phyloP scores from a whole-genome alignment of 345 rosid genomes.

The Lagerstroemia speciosa region DNA sequence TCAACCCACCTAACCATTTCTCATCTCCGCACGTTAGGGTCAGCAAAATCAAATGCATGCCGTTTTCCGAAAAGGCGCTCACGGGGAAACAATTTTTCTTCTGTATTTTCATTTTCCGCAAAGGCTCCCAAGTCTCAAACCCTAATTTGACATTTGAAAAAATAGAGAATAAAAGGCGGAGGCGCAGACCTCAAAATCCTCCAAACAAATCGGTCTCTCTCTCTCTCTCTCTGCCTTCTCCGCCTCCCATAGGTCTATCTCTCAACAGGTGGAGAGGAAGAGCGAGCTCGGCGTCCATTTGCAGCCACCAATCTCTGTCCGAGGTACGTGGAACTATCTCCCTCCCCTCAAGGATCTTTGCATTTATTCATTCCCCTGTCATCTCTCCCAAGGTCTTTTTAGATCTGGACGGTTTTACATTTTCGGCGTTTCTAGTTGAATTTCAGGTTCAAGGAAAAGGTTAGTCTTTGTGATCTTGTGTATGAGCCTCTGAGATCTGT shows the following conservation, averaged over 20 bases:
- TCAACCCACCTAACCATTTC: too few relatives aligned
- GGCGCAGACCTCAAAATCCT: not conserved
- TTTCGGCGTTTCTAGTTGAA: not conserved
- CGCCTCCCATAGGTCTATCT: conserved; percentile 2
- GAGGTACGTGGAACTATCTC: not conserved
- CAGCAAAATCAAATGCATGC: too few relatives aligned
- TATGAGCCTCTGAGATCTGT: not conserved
- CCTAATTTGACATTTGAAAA: too few relatives aligned
- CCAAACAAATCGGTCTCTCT: not conserved
- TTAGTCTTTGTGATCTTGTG: not conserved
- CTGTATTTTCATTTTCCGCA: too few relatives aligned
- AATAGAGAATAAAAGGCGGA: not conserved
- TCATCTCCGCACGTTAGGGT: too few relatives aligned
- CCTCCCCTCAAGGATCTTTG: not conserved
- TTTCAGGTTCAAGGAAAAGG: not conserved
- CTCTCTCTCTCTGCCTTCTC: not conserved
- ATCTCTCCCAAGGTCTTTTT: not conserved
- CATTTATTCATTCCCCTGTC: not conserved
- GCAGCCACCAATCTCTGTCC: not conserved
- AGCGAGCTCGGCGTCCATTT: not conserved
- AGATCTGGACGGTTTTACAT: not conserved
- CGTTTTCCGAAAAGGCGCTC: too few relatives aligned
- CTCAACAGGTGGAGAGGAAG: not conserved
- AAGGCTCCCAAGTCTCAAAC: too few relatives aligned
- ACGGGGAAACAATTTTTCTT: too few relatives aligned